A percentile compares a stretch with the other conserved stretches of the same genome.
phyloP scores from a whole-genome alignment of 169 alveolate species.

The Amoebophrya sp. region DNA sequence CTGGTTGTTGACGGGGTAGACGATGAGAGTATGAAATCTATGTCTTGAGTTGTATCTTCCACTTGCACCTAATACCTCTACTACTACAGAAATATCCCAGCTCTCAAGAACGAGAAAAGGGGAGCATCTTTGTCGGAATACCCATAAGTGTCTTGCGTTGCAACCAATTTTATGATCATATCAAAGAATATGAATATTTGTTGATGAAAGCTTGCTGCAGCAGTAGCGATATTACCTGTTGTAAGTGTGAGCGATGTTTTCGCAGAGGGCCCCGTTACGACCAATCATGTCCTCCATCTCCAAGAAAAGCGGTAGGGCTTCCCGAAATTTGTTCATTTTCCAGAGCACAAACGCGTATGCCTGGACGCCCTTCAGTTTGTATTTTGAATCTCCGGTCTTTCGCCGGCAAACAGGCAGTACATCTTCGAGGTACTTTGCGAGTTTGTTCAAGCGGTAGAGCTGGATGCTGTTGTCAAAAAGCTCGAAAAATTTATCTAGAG shows the following conservation, averaged over 20 bases:
- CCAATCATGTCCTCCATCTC: conserved; percentile 13
- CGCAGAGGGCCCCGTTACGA: background rate
- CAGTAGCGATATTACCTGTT: background rate
- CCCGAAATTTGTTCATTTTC: background rate
- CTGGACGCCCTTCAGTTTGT: conserved; percentile 10
- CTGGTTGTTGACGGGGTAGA: too few species aligned
- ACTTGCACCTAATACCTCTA: too few species aligned
- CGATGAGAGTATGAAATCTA: too few species aligned
- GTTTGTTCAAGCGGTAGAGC: background rate
- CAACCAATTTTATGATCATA: too few species aligned
- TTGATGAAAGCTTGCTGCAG: too few species aligned
- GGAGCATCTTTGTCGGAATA: too few species aligned
- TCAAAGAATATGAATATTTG: too few species aligned
- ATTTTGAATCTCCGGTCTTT: background rate
- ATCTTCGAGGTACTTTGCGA: background rate
- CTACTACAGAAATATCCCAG: too few species aligned
- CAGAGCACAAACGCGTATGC: conserved; percentile 14
- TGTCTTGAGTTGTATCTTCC: too few species aligned
- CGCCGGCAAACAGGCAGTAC: background rate
- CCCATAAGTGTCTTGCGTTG: too few species aligned
- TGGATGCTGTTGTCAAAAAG: background rate
- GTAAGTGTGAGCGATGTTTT: background rate
- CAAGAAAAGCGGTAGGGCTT: conserved; percentile 14
- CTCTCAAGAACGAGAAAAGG: too few species aligned
- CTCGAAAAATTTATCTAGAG: background rate